Evolutionary conservation across 352 stramenopile species (phyloP).

Genomic region (Globisporangium acanthophoron): DNA sequence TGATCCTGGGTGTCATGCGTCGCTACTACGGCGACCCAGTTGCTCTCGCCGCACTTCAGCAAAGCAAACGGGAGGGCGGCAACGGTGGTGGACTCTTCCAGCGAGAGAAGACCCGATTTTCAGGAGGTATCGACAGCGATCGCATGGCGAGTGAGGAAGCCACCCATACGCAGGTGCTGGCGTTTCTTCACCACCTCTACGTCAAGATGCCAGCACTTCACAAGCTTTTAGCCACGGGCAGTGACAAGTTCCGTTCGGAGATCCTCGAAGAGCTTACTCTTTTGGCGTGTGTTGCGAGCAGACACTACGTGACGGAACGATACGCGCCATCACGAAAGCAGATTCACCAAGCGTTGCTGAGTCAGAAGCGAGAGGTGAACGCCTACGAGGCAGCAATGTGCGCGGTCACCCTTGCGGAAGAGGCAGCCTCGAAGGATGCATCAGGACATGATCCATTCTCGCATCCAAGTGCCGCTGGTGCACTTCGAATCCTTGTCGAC

Average conservation of each 20-base stretch:
- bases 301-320: conserved; percentile 27
- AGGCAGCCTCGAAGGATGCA: conserved; percentile 26
- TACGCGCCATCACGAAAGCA: conserved; percentile 32
- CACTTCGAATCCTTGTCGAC: conserved; percentile 37
- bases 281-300: conserved; percentile 40
- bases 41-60: conserved; percentile 17
- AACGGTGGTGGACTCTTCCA: not conserved
- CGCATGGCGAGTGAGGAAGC: conserved; percentile 4
- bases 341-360: conserved; percentile 33
- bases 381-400: conserved; percentile 31
- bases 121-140: conserved; percentile 4
- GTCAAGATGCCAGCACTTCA: conserved; percentile 39
- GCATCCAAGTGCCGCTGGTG: conserved; percentile 31
- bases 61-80: not conserved
- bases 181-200: conserved; percentile 53
- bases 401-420: conserved; percentile 34
- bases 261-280: conserved; percentile 54
- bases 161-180: conserved; percentile 43
- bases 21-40: conserved; percentile 52
- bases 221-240: conserved; percentile 20
- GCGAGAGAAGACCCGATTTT: not conserved
- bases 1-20: conserved; percentile 49
- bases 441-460: conserved; percentile 49
- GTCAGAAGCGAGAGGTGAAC: conserved; percentile 34
- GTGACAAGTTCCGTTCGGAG: conserved; percentile 46